Percentiles rank a stretch among this genome's conserved stretches.
Evolutionary conservation across 1,139 yeast genomes (phyloP).

Genomic region (Magnusiomyces tetraspermus): DNA sequence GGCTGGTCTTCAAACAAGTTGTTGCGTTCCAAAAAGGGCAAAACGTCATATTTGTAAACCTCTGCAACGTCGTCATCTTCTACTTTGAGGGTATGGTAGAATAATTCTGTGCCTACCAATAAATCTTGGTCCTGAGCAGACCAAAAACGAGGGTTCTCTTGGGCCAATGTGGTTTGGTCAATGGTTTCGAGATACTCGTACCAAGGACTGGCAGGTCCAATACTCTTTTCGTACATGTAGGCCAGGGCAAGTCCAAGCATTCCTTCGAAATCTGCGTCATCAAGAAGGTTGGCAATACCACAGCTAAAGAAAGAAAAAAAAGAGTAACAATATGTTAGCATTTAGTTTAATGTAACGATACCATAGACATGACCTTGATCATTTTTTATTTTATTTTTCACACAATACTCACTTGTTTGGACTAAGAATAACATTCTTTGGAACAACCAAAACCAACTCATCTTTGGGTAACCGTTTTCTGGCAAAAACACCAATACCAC

Average conservation of each 20-base stretch:
- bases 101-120: slow-evolving; percentile 60
- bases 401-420: slow-evolving; percentile 21
- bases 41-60: slow-evolving; percentile 40
- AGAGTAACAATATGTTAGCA: slow-evolving; percentile 15
- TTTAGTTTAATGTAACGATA: not conserved
- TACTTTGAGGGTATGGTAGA: slow-evolving; percentile 47
- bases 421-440: slow-evolving; percentile 28
- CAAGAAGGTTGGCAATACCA: slow-evolving; percentile 55
- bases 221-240: slow-evolving; percentile 56
- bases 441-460: slow-evolving; percentile 25
- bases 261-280: slow-evolving; percentile 53
- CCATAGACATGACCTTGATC: not conserved
- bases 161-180: slow-evolving; percentile 28
- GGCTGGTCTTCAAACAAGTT: slow-evolving; percentile 20
- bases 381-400: not conserved
- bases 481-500: slow-evolving; percentile 74
- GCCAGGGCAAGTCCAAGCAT: slow-evolving; percentile 60
- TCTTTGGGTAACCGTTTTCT: slow-evolving; percentile 33
- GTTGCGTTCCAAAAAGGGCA: slow-evolving; percentile 26
- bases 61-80: slow-evolving; percentile 48
- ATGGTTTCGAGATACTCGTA: slow-evolving; percentile 50
- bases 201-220: slow-evolving; percentile 67
- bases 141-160: slow-evolving; percentile 58
- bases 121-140: slow-evolving; percentile 38
- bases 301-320: slow-evolving; percentile 26